Evolutionary conservation across 1,139 yeast genomes (phyloP).

Genomic region (Suhomyces ambrosiae): DNA sequence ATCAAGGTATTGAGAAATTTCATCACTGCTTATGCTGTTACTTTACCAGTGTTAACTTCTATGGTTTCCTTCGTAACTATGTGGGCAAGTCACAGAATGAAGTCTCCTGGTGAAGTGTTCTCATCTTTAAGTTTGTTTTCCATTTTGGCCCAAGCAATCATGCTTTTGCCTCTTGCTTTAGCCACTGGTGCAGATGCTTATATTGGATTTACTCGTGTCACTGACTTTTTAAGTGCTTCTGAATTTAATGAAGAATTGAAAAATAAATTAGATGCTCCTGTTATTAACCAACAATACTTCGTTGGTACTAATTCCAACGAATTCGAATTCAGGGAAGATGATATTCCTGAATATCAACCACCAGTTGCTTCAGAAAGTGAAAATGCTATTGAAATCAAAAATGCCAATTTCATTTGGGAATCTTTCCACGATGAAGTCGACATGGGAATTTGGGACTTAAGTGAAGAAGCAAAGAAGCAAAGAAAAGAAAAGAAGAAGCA

Average conservation of each 20-base stretch:
- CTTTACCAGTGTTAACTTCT: constrained; percentile 24
- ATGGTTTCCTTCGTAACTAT: constrained; percentile 38
- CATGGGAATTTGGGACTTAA: constrained; percentile 29
- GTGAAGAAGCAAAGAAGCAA: constrained; percentile 19
- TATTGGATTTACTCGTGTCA: constrained; percentile 52
- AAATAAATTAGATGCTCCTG: constrained; percentile 17
- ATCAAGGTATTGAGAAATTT: constrained; percentile 47
- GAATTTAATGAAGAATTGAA: constrained; percentile 35
- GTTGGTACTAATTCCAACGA: constrained; percentile 16
- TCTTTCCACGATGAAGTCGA: constrained; percentile 33
- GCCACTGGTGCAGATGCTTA: constrained; percentile 57
- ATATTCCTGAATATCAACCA: background rate
- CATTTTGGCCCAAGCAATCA: constrained; percentile 52
- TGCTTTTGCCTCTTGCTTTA: constrained; percentile 57
- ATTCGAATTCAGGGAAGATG: background rate
- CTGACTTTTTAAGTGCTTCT: constrained; percentile 42
- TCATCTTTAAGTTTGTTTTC: constrained; percentile 55
- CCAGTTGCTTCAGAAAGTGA: background rate
- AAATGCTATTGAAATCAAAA: constrained; percentile 27
- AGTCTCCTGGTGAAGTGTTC: constrained; percentile 46
- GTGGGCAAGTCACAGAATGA: constrained; percentile 42
- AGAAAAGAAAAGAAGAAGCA: constrained; percentile 19
- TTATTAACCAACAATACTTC: constrained; percentile 19
- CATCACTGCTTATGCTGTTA: constrained; percentile 51
- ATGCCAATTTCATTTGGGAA: constrained; percentile 43